Conservation (phyloP, 2,329 filamentous ascomycete genomes). For the Lasiodiplodia hormozganensis region DNA sequence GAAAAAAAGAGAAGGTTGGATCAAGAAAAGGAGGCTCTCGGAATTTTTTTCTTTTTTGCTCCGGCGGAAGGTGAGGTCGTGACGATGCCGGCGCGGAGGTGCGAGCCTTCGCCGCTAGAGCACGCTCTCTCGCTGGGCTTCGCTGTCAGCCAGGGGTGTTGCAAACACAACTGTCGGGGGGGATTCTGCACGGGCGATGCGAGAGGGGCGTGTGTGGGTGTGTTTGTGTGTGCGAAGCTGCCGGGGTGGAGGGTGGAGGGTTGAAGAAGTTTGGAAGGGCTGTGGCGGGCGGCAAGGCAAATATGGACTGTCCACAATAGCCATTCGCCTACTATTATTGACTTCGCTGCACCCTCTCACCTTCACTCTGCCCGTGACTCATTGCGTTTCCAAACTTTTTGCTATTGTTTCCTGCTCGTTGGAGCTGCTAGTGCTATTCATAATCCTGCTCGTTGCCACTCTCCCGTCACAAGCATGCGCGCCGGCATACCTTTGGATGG, state of each 20-base stretch:
- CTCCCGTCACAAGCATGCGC: slow-evolving; percentile 7
- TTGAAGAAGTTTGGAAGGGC: slow-evolving; percentile 10
- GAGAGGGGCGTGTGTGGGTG: background rate
- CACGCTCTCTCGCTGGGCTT: background rate
- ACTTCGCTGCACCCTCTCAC: slow-evolving; percentile 6
- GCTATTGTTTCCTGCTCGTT: slow-evolving; percentile 24
- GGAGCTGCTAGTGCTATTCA: slow-evolving; percentile 20
- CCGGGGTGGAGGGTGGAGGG: background rate
- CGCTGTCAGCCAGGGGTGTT: background rate
- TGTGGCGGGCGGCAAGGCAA: slow-evolving; percentile 6
- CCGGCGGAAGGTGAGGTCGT: background rate
- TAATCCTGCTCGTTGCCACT: slow-evolving; percentile 18
- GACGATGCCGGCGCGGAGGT: slow-evolving; percentile 7
- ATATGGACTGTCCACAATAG: slow-evolving; percentile 16
- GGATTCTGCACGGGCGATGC: background rate
- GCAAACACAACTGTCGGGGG: background rate
- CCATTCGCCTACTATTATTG: slow-evolving; percentile 13
- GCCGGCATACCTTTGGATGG: background rate
- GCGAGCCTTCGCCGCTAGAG: slow-evolving; percentile 4
- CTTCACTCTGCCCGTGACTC: background rate
- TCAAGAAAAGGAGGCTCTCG: background rate
- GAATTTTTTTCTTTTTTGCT: background rate
- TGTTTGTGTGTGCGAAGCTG: background rate
- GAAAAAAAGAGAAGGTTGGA: background rate
- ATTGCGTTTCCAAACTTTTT: slow-evolving; percentile 18